Base-by-base conservation (phyloP, 139 green algal genomes). In the Picochlorum sp. region DNA sequence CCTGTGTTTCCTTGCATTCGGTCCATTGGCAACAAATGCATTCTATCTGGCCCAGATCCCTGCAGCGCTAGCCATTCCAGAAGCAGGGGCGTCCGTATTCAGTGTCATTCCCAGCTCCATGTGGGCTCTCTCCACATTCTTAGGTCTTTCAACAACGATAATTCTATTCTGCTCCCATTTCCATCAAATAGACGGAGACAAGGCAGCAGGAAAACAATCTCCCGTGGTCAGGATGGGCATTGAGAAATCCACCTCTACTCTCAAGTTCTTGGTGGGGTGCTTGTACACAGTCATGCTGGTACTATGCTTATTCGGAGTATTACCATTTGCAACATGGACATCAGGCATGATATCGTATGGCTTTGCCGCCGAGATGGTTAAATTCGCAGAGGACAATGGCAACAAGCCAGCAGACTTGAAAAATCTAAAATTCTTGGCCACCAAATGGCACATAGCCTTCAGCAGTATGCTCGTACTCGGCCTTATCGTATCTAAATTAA, bases 111-210 rank as follows among this genome's bases (percentile, higher is more conserved):
- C n/a, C 23, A 14, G 49, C 7, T 49, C 51, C n/a, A 15, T 37
- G 18, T 18, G 63, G 24, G 73, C 45, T 7, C 45, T 79, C 38
- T 74, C 69, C 2, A 37, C 79, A 9, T 52, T 95, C 24, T 80
- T 97, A 2, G 92, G 92, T 34, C 38, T 89, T 41, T 94, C 85
- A 44, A 97, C 91, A 21, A 89, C 83, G 21, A 57, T 76, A 66
- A 94, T 98, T 69, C 81, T 98, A 6, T 95, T 98, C 77, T 94
- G 85, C 76, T 89, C 77, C 58, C 92, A 98, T 80, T 98, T 95
- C 63, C 92, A 98, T 67, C 89, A 92, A 67, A 85, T 92, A 49
- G 79, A 88, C 21, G 87, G 86, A 4, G 90, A 97, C 66, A 72
- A 21, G 1, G 73, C 75, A 3, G 77, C 79, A 8, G 83, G 84